Evolutionary conservation across 768 basidiomycete genomes (phyloP).

Genomic region (Cytidiella melzeri): DNA sequence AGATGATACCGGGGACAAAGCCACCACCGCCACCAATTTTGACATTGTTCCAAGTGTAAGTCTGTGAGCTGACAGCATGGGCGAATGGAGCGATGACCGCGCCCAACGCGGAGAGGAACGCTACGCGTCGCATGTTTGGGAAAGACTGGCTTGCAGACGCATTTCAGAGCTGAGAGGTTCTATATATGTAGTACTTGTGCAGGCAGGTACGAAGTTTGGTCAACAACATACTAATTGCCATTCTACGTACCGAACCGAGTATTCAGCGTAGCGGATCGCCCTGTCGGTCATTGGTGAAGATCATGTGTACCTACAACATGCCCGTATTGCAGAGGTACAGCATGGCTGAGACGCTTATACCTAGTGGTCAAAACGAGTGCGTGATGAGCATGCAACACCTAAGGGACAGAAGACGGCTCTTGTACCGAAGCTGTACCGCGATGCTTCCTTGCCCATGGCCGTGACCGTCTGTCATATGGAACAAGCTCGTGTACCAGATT

Average conservation of each 20-base stretch:
- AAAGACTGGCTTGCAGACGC: too few species aligned
- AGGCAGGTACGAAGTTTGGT: too few species aligned
- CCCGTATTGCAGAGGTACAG: neutral
- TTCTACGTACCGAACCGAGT: neutral
- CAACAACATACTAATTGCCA: neutral
- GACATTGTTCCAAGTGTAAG: slow-evolving; percentile 59
- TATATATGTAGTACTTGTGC: neutral
- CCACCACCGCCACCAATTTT: slow-evolving; percentile 43
- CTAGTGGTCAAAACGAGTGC: neutral
- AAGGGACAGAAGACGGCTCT: neutral
- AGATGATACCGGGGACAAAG: slow-evolving; percentile 54
- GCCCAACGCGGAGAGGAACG: neutral
- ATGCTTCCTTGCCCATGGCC: neutral
- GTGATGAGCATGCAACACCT: too few species aligned
- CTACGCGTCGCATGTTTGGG: neutral
- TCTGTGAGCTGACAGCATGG: slow-evolving; percentile 38
- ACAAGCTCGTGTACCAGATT: too few species aligned
- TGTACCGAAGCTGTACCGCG: neutral
- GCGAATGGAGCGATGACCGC: slow-evolving; percentile 22
- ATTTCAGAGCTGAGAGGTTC: neutral
- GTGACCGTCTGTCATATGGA: too few species aligned
- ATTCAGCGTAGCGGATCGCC: neutral
- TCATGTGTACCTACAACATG: neutral
- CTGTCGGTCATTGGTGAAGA: too few species aligned
- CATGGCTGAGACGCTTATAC: neutral